Percentiles rank a stretch among this genome's conserved stretches.
These are phyloP conservation scores for Asterophora parasitica DNA, from an alignment of 768 basidiomycete species.

Conservation along the genomic window DNA sequence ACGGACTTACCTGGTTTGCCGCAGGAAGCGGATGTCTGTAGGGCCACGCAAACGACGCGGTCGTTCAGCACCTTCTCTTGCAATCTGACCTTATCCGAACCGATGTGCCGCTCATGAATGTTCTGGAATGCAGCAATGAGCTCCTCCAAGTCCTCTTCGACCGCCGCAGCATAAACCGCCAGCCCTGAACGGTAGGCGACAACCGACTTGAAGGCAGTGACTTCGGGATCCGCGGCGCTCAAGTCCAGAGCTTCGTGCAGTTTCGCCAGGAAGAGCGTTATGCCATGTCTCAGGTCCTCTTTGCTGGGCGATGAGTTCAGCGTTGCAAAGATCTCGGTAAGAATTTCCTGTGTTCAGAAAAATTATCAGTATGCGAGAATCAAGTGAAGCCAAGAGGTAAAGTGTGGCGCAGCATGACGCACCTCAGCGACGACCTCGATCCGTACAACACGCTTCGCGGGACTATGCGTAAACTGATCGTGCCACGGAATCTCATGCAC, in stretches of 20 bases:
- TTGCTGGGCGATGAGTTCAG: conserved; percentile 7
- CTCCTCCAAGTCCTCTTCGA: conserved; percentile 15
- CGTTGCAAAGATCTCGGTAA: conserved; percentile 23
- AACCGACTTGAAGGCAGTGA: conserved; percentile 72
- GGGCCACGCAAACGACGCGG: conserved; percentile 49
- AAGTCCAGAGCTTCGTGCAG: conserved; percentile 33
- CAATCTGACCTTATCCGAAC: conserved; percentile 42
- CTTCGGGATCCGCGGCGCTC: conserved; percentile 39
- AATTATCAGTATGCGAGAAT: too few species aligned
- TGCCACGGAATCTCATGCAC: conserved; percentile 59
- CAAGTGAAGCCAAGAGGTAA: too few species aligned
- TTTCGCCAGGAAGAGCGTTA: conserved; percentile 26
- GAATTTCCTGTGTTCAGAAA: conserved; percentile 22
- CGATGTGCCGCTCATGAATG: conserved; percentile 23
- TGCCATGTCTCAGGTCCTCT: conserved; percentile 16
- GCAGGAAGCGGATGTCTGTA: conserved; percentile 46
- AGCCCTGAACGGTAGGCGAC: conserved; percentile 77
- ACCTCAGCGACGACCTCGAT: conserved; percentile 75
- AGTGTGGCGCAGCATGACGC: not conserved
- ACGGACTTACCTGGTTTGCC: conserved; percentile 53
- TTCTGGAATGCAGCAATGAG: conserved; percentile 27
- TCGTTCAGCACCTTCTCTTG: conserved; percentile 65
- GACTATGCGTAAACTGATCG: conserved; percentile 48
- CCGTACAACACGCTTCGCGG: conserved; percentile 59
- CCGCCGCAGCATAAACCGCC: conserved; percentile 33